These are phyloP conservation scores for Trametes versicolor DNA, from an alignment of 1,284 basidiomycete species.

Conservation along the genomic window DNA sequence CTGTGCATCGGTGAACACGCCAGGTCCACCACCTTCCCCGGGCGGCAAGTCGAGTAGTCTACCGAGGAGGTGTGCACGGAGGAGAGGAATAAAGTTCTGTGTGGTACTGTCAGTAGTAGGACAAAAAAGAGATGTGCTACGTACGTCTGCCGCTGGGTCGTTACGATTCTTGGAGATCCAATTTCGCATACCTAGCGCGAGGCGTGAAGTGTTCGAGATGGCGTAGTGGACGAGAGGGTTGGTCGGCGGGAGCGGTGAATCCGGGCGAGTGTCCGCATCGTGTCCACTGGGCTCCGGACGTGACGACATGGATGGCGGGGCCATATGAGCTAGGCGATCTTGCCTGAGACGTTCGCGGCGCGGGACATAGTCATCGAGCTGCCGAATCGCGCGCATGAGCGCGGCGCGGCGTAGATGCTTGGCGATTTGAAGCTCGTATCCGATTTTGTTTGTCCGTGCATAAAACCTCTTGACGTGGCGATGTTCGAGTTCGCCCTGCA, in stretches of 20 bases:
- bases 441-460: slow-evolving; percentile 43
- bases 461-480: slow-evolving; percentile 47
- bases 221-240: background rate
- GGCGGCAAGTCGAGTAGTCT: background rate
- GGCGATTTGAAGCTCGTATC: slow-evolving; percentile 39
- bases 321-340: background rate
- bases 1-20: slow-evolving; percentile 26
- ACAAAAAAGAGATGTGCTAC: background rate
- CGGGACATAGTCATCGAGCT: background rate
- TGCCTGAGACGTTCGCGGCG: background rate
- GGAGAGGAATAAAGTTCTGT: slow-evolving; percentile 2
- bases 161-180: background rate
- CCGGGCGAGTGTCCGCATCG: background rate
- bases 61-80: background rate
- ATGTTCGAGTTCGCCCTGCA: slow-evolving; percentile 49
- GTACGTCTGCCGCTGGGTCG: background rate
- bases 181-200: background rate
- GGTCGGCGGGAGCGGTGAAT: background rate
- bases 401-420: slow-evolving; percentile 5
- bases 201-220: slow-evolving; percentile 3
- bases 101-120: background rate
- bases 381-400: background rate
- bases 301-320: background rate
- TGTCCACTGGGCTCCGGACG: background rate
- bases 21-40: background rate